phyloP scores from a whole-genome alignment of 495 filamentous ascomycete genomes.

The Neurospora sp. region DNA sequence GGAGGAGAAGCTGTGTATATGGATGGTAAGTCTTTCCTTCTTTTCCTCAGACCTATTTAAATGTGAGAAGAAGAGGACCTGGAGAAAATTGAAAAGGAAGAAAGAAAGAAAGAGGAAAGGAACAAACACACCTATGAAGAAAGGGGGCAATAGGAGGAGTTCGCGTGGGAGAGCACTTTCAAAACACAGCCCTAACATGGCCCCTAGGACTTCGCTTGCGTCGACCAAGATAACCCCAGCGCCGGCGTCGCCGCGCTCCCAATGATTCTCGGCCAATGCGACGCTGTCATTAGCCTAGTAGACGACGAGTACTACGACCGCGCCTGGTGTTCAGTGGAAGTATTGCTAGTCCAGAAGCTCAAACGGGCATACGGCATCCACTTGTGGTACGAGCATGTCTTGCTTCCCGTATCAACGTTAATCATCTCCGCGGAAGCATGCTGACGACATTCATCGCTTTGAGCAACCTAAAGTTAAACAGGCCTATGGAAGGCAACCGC shows the following conservation, averaged over 20 bases:
- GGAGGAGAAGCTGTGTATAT: constrained; percentile 9
- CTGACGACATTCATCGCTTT: too few relatives aligned
- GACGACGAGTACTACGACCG: constrained; percentile 12
- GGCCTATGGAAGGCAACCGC: too few relatives aligned
- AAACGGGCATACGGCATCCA: constrained; percentile 2
- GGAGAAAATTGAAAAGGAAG: too few relatives aligned
- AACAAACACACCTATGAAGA: too few relatives aligned
- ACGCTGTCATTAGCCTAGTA: constrained; percentile 14
- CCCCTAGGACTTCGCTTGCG: constrained; percentile 16
- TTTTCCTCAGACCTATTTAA: too few relatives aligned
- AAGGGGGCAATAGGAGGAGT: too few relatives aligned
- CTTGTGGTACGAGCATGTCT: constrained; percentile 15
- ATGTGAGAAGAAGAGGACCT: too few relatives aligned
- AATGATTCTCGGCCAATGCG: constrained; percentile 18
- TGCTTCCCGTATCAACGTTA: too few relatives aligned
- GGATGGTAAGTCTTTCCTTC: constrained; percentile 15
- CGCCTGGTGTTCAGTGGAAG: constrained; percentile 21
- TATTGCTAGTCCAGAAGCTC: constrained; percentile 6
- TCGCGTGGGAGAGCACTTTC: too few relatives aligned
- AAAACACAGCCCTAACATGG: neutral
- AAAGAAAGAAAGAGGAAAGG: too few relatives aligned
- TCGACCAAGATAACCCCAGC: constrained; percentile 16
- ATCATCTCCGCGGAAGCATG: too few relatives aligned
- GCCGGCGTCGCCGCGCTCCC: constrained; percentile 13
- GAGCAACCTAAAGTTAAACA: too few relatives aligned